A percentile compares a stretch with the other conserved stretches of the same genome.
These are phyloP conservation scores for Odontarrhena argentea DNA, from an alignment of 345 rosid species.

Conservation along the genomic window DNA sequence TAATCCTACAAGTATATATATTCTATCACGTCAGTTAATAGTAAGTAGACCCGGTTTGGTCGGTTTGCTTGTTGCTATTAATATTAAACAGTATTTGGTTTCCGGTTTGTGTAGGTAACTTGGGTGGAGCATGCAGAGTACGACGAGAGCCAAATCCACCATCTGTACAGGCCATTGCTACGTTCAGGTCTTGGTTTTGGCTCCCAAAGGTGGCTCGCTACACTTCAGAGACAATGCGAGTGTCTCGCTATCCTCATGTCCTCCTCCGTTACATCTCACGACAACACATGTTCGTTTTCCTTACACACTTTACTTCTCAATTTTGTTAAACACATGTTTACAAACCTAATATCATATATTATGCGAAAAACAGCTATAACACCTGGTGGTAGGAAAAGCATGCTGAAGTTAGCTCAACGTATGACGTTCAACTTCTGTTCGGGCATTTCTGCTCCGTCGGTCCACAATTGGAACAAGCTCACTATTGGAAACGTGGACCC, in stretches of 20 bases:
- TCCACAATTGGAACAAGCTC: slow-evolving; percentile 59
- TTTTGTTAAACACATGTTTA: not conserved
- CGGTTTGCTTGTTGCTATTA: not conserved
- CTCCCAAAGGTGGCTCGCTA: slow-evolving; percentile 63
- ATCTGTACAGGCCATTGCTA: slow-evolving; percentile 56
- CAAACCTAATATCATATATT: not conserved
- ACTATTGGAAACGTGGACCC: slow-evolving; percentile 54
- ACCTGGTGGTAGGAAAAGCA: slow-evolving; percentile 54
- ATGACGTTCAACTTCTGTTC: slow-evolving; percentile 66
- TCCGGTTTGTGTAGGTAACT: slow-evolving; percentile 42
- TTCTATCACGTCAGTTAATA: not conserved
- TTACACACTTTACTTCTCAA: not conserved
- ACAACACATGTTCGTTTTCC: slow-evolving; percentile 48
- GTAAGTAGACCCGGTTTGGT: slow-evolving; percentile 21
- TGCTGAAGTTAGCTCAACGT: slow-evolving; percentile 68
- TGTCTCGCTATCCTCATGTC: slow-evolving; percentile 63
- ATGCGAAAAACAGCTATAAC: slow-evolving; percentile 45
- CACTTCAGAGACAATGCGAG: slow-evolving; percentile 68
- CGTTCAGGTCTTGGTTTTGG: slow-evolving; percentile 71
- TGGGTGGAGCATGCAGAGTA: slow-evolving; percentile 62
- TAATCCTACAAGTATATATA: not conserved
- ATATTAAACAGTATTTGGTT: slow-evolving; percentile 20
- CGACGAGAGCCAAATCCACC: slow-evolving; percentile 60
- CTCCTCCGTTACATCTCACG: slow-evolving; percentile 48
- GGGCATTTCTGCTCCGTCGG: slow-evolving; percentile 57